phyloP scores from a whole-genome alignment of 2,329 filamentous ascomycete genomes.

The Colletotrichum higginsianum region DNA sequence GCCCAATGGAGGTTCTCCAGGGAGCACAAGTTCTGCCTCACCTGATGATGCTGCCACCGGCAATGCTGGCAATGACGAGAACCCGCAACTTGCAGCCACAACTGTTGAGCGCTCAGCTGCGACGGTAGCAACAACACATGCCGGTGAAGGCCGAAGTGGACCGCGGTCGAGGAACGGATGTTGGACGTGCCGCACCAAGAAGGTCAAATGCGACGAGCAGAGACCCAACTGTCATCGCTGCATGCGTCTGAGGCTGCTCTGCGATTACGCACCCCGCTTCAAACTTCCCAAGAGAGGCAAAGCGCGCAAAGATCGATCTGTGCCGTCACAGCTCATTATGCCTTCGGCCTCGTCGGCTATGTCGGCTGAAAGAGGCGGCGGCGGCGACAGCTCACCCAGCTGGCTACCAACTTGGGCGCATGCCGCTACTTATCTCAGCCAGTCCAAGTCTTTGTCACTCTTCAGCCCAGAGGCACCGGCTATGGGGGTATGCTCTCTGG shows the following conservation, averaged over 20 bases:
- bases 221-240: constrained; percentile 48
- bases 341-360: constrained; percentile 20
- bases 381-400: background rate
- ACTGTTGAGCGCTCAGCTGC: constrained; percentile 5
- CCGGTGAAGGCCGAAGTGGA: constrained; percentile 40
- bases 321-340: background rate
- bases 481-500: constrained; percentile 45
- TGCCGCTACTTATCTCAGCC: constrained; percentile 11
- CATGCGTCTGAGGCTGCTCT: constrained; percentile 46
- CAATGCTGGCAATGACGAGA: background rate
- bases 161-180: constrained; percentile 42
- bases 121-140: constrained; percentile 1
- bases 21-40: background rate
- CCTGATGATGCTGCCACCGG: background rate
- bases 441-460: constrained; percentile 26
- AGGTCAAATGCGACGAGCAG: constrained; percentile 52
- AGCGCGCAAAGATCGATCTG: constrained; percentile 27
- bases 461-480: constrained; percentile 39
- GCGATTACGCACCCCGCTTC: constrained; percentile 48
- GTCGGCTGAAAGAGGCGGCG: background rate
- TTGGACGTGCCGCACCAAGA: constrained; percentile 50
- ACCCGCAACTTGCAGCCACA: background rate
- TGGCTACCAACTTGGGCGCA: constrained; percentile 31
- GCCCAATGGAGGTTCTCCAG: constrained; percentile 21
- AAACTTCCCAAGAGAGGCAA: constrained; percentile 27